Base-by-base conservation (phyloP, 371 early-diverging fungal species). In the Capillidium rhysosporum region DNA sequence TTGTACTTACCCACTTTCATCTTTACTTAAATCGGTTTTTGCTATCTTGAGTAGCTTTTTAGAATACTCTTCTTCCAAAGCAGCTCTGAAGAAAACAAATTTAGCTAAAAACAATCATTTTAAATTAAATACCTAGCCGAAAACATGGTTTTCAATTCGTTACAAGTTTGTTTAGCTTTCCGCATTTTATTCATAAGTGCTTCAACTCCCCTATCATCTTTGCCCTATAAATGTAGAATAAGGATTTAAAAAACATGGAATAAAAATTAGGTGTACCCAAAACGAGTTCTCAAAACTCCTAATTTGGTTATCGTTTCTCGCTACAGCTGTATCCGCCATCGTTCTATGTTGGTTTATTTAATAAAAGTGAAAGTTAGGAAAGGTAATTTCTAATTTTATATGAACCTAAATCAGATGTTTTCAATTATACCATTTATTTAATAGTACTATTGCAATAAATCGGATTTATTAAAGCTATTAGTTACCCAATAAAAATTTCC, bases 11-110 rank as follows among this genome's bases (percentile, higher is more conserved):
- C 90, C 90, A n/a, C 75, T 74, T 57, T 94, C 95, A 56, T 92
- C 92, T 51, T 75, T 77, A 0, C 90, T 84, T 25, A 84, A 69
- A 28, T 79, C 80, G 1, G 69, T 59, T 54, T 83, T 85, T 10
- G 88, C 69, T 23, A 88, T 70, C 61, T 88, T 89, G 40, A 73
- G 55, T 49, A 92, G 57, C 52, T 80, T 76, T 60, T 81, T 83
- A 30, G 84, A 88, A 59, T 86, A 77, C 4, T 92, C 91, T 59
- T 92, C 92, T 48, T 92, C 91, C 40, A 91, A 65, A 0, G 72
- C 59, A 0, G 89, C 83, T 44, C 92, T 79, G 55, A 62, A 40
- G 2, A 39, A 43, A 46, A 43, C 12, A 55, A 1, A 12, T 43
- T 41, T 40, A 29, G 46, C 24, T n/a, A 44, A 14, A 28, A 3